phyloP scores from a whole-genome alignment of 1,284 basidiomycete species.

The Marasmius oreades region DNA sequence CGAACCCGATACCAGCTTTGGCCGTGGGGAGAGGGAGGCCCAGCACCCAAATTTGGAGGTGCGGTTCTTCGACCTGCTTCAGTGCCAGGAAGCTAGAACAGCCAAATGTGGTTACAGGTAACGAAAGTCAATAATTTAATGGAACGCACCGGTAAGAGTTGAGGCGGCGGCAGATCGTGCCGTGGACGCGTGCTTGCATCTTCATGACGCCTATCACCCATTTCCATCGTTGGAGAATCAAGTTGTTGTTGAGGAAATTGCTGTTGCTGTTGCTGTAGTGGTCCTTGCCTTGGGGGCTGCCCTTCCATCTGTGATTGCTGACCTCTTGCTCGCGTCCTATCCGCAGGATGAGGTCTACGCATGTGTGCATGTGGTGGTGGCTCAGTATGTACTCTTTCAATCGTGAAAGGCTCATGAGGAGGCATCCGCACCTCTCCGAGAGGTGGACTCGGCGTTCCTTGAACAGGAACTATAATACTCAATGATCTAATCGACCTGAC shows the following conservation, averaged over 20 bases:
- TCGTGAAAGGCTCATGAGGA: neutral
- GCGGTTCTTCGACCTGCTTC: neutral
- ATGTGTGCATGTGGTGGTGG: neutral
- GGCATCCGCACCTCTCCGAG: too few species aligned
- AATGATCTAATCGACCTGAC: conserved; percentile 13
- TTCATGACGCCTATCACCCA: neutral
- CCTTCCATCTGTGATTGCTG: neutral
- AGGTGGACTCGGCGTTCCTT: neutral
- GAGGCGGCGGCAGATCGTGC: neutral
- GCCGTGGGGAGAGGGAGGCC: neutral
- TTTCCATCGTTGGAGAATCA: neutral
- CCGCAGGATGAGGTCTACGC: neutral
- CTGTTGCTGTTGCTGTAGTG: neutral
- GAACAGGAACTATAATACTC: neutral
- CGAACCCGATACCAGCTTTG: neutral
- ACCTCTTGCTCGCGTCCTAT: neutral
- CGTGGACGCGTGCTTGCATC: neutral
- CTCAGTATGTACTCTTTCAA: neutral
- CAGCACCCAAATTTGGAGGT: neutral
- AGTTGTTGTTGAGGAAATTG: neutral
- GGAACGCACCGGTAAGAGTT: neutral
- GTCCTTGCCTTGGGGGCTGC: neutral
- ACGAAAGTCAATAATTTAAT: neutral
- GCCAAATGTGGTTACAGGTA: neutral
- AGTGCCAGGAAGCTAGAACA: neutral